phyloP scores from a whole-genome alignment of 345 rosid genomes.

The Hirschfeldia incana region DNA sequence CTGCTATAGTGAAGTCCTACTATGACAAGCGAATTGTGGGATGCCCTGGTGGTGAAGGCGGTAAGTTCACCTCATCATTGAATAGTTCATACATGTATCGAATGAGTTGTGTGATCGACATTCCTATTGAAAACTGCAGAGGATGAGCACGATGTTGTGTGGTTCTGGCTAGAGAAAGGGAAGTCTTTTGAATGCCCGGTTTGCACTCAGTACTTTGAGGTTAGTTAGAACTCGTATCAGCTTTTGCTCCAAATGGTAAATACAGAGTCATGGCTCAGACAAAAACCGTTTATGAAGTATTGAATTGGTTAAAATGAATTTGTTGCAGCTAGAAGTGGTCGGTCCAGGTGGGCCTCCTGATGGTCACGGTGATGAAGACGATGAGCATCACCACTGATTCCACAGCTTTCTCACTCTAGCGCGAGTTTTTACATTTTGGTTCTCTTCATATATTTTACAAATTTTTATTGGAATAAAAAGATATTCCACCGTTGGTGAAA shows the following conservation, averaged over 20 bases:
- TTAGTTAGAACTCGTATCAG: conserved; percentile 30
- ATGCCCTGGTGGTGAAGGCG: conserved; percentile 70
- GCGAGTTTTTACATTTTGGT: conserved; percentile 6
- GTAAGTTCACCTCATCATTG: conserved; percentile 30
- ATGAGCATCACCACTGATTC: conserved; percentile 54
- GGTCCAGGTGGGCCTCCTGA: conserved; percentile 92
- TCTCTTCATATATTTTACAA: neutral
- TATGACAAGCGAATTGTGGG: conserved; percentile 62
- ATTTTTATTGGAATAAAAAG: conserved; percentile 9
- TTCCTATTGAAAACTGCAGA: conserved; percentile 45
- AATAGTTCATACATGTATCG: neutral
- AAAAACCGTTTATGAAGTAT: neutral
- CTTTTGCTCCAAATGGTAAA: neutral
- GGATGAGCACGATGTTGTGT: conserved; percentile 93
- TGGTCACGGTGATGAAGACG: conserved; percentile 62
- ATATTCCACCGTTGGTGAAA: conserved; percentile 13
- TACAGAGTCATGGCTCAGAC: neutral
- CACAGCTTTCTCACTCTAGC: conserved; percentile 11
- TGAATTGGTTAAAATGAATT: neutral
- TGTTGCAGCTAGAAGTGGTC: conserved; percentile 72
- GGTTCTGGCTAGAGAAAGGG: conserved; percentile 98
- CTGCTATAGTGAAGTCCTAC: conserved; percentile 54
- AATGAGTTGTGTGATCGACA: neutral
- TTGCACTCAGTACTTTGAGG: conserved; percentile 83
- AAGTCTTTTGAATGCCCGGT: conserved; percentile 81